Evolutionary conservation across 148 eudicot species (phyloP).

Genomic region (Gaultheria prostrata): DNA sequence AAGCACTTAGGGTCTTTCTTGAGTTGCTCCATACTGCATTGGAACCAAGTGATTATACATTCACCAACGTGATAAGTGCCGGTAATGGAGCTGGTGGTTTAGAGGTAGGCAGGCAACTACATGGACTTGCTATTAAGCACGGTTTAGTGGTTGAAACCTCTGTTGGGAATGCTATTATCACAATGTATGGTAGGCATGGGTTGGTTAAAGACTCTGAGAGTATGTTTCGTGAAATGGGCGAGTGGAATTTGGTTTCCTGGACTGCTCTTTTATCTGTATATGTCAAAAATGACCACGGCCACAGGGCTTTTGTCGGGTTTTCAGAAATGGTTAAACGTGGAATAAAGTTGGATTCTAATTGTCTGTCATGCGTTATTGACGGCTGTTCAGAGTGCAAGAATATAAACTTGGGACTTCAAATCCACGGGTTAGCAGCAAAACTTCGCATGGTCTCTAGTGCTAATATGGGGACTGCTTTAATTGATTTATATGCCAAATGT

Average conservation of each 20-base stretch:
- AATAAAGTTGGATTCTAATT: constrained; percentile 19
- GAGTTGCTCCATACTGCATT: not conserved
- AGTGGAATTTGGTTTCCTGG: constrained; percentile 25
- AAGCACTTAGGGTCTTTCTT: constrained; percentile 7
- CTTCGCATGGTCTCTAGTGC: constrained; percentile 14
- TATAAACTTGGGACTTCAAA: constrained; percentile 14
- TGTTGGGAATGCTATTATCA: constrained; percentile 17
- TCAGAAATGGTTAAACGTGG: constrained; percentile 15
- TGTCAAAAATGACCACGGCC: constrained; percentile 14
- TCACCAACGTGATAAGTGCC: constrained; percentile 14
- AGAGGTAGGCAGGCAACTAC: constrained; percentile 17
- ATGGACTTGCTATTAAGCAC: constrained; percentile 18
- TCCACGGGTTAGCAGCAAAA: constrained; percentile 20
- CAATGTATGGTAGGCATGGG: constrained; percentile 20
- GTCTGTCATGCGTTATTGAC: constrained; percentile 16
- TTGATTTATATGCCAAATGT: constrained; percentile 23
- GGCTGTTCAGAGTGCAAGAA: constrained; percentile 23
- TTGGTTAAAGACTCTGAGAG: constrained; percentile 23
- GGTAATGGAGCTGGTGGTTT: not conserved
- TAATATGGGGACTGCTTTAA: constrained; percentile 18
- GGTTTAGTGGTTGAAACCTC: constrained; percentile 12
- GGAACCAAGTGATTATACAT: constrained; percentile 16
- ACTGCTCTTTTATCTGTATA: constrained; percentile 21
- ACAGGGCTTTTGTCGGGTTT: constrained; percentile 12
- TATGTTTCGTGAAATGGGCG: constrained; percentile 13